These are phyloP conservation scores for Ganoderma lingzhi DNA, from an alignment of 1,284 basidiomycete genomes.

Conservation along the genomic window DNA sequence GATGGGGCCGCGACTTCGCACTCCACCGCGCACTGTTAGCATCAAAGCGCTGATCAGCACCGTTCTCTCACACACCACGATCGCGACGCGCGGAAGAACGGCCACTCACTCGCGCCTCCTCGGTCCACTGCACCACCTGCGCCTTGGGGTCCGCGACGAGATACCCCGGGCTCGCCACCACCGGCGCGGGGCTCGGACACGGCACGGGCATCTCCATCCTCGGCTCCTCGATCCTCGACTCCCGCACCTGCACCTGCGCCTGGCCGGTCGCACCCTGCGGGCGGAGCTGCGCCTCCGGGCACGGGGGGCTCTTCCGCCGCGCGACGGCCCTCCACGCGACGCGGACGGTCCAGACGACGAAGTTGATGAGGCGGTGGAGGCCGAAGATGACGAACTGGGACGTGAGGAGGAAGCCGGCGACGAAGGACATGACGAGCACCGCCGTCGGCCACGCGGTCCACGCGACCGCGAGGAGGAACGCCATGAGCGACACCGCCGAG, in stretches of 20 bases:
- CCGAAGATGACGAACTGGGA: conserved; percentile 75
- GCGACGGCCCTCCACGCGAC: background rate
- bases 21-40: background rate
- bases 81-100: background rate
- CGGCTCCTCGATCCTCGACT: background rate
- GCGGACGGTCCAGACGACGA: conserved; percentile 29
- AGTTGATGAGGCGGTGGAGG: conserved; percentile 43
- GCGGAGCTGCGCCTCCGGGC: background rate
- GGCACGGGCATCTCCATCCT: conserved; percentile 23
- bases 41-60: background rate
- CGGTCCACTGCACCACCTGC: conserved; percentile 14
- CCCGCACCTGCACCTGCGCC: background rate
- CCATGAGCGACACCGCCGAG: conserved; percentile 60
- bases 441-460: conserved; percentile 68
- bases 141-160: conserved; percentile 4
- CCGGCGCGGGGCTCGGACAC: conserved; percentile 12
- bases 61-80: background rate
- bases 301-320: background rate
- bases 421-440: conserved; percentile 62
- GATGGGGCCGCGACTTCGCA: background rate
- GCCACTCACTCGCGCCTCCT: background rate
- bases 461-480: conserved; percentile 66
- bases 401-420: conserved; percentile 62
- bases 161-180: background rate
- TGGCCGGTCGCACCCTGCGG: background rate